These are phyloP conservation scores for Lagenidium giganteum DNA, from an alignment of 352 stramenopile genomes.

Conservation along the genomic window DNA sequence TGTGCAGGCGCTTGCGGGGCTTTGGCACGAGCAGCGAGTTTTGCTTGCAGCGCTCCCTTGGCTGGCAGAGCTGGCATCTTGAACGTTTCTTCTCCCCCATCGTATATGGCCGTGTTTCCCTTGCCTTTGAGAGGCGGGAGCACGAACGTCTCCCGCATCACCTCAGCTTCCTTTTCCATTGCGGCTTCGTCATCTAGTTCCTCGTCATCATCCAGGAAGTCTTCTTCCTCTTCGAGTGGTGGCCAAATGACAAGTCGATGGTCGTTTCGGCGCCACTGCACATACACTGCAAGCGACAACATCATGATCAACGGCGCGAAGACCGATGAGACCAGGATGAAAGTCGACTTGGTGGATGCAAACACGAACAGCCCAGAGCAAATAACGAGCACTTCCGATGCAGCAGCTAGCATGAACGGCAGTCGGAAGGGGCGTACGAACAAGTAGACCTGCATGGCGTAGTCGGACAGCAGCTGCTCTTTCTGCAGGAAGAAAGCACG, in stretches of 20 bases:
- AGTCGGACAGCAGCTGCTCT: constrained; percentile 53
- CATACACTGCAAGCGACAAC: constrained; percentile 49
- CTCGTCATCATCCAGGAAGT: constrained; percentile 57
- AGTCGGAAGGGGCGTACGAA: constrained; percentile 37
- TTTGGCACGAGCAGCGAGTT: constrained; percentile 7
- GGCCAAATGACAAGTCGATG: constrained; percentile 65
- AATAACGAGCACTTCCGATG: constrained; percentile 58
- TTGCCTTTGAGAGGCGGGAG: constrained; percentile 51
- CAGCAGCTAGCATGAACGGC: constrained; percentile 57
- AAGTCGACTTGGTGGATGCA: constrained; percentile 50
- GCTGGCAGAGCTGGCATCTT: constrained; percentile 59
- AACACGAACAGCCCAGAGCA: constrained; percentile 65
- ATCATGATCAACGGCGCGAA: constrained; percentile 65
- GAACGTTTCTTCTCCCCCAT: constrained; percentile 37
- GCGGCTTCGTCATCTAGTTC: constrained; percentile 43
- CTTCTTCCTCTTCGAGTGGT: constrained; percentile 56
- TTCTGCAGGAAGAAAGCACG: constrained; percentile 63
- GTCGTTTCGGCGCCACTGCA: constrained; percentile 65
- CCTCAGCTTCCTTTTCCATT: constrained; percentile 48
- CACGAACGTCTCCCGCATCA: constrained; percentile 58
- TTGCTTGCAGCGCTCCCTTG: constrained; percentile 22
- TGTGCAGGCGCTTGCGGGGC: not conserved
- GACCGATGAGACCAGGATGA: constrained; percentile 56
- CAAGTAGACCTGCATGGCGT: constrained; percentile 56
- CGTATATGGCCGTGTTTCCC: constrained; percentile 31